Evolutionary conservation across 83 land plant species (phyloP), one percentile per base, ranked within the genome.

Genomic region (Thuja plicata): DNA sequence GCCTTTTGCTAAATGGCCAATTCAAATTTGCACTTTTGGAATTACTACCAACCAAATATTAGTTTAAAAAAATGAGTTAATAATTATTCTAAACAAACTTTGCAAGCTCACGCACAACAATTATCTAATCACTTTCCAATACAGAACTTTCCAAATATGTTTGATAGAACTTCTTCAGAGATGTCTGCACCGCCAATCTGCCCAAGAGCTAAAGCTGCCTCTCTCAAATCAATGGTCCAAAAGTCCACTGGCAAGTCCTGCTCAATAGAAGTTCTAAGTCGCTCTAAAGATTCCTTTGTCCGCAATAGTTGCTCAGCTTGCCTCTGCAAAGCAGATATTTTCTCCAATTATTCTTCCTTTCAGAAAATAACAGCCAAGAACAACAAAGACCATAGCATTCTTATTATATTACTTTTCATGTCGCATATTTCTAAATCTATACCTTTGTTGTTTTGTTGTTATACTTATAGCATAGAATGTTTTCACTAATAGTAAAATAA

Each of bases 191-290:
- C 99, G 81, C 94, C 94, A 30, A 98, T 95, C 91, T 96, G 94
- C 19, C 99, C 97, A 52, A 98, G 93, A 3, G 99, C 94, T 83
- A 97, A 46, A 38, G 96, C 93, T 35, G 97, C 96, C 87, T 98
- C 99, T 87, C 96, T 95, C 85, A 98, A 77, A 91, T 98, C 99
- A 84, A 98, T 92, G 1, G 99, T 97, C 99, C 99, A 98, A 83
- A 98, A 96, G 84, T 96, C 99, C 13, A 95, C 87, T 21, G 99
- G 99, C 89, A 97, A 46, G n/a, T 92, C 93, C 55, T 94, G 94
- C 34, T 90, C 78, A 8, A 95, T 94, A 35, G 99, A 94, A 21
- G 88, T 85, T 87, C 89, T 91, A 50, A 98, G 88, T 76, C 97
- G 92, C 43, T 88, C 62, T 70, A 98, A 81, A 12, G 98, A 95